Base-by-base conservation (phyloP, 768 basidiomycete species). In the Boletus reticulatus region DNA sequence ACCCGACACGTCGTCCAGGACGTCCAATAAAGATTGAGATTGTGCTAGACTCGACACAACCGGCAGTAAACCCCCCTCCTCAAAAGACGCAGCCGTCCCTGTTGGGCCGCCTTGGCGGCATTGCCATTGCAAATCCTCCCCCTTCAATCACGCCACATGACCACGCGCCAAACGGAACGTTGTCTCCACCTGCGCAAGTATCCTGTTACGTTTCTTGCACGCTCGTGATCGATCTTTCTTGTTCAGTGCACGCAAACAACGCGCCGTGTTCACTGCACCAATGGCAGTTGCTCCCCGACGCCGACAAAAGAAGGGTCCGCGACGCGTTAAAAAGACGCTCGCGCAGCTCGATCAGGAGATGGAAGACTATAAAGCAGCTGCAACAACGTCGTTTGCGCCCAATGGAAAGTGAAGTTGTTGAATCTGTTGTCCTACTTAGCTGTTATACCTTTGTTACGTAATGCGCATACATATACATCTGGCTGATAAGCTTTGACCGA, bases 281-380 rank as follows among this genome's bases (percentile, higher is more conserved):
- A 59, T 63, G 11, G 57, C 67, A n/a, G 63, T 63, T 14, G 41
- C 53, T 3, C 74, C 76, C 19, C 73, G 76, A 34, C 63, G 75
- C 17, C 81, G 83, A 29, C 71, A 75, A 39, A 89, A 87, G 75
- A 92, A 90, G 63, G 89, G 89, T 0, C 86, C 89, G 0, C 84
- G 82, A 63, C 81, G 89, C 38, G 67, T 89, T 42, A 89, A 88
- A 64, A 90, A 90, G 70, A 69, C 86, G 0, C 65, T 73, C 8
- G 84, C 78, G 27, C 81, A 90, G 56, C 76, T 92, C 22, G 89
- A 92, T 67, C 77, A 80, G 66, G 89, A 92, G 68, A 90, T 92
- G 86, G 89, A 92, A 53, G 85, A 87, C 47, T 92, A 90, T 59
- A 79, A 80, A 48, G 84, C 34, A 14, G 34, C 87, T 20, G 73